Conservation (phyloP, 139 green algal genomes). For the Picochlorum sp. region DNA sequence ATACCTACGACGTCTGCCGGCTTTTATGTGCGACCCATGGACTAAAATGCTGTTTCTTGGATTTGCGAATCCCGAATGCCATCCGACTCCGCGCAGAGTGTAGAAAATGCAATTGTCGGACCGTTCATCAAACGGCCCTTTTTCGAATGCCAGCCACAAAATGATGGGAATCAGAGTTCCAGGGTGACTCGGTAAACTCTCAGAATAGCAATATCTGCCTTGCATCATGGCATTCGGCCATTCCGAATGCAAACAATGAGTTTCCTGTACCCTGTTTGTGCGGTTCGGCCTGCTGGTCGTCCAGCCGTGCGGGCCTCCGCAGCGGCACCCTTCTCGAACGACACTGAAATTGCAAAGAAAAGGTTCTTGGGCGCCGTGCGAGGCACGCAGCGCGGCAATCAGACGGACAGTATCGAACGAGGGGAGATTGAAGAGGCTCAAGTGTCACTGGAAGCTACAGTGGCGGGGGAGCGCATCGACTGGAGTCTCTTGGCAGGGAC, state of each 20-base stretch:
- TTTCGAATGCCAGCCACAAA: conserved; percentile 8
- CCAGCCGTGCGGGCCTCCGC: neutral
- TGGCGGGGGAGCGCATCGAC: conserved; percentile 12
- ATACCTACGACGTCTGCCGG: too few relatives aligned
- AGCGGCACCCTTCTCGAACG: too few relatives aligned
- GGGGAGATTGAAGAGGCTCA: conserved; percentile 37
- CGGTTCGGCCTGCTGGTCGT: conserved; percentile 1
- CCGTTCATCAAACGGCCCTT: neutral
- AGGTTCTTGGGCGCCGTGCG: too few relatives aligned
- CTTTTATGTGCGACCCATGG: neutral
- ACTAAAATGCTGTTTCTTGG: too few relatives aligned
- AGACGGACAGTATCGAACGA: conserved; percentile 10
- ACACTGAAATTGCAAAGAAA: too few relatives aligned
- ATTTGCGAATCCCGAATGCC: too few relatives aligned
- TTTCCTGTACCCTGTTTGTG: too few relatives aligned
- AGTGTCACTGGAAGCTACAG: conserved; percentile 3
- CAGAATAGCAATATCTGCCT: too few relatives aligned
- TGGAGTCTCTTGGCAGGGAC: conserved; percentile 28
- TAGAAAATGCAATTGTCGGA: too few relatives aligned
- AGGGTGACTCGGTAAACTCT: too few relatives aligned
- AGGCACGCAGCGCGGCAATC: conserved; percentile 21
- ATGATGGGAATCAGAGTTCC: conserved; percentile 11
- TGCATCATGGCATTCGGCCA: too few relatives aligned
- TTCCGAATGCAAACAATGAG: neutral
- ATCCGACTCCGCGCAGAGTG: too few relatives aligned